Evolutionary conservation across 1,139 yeast species (phyloP), one percentile per base, ranked within the genome.

Genomic region (Yamadazyma taylorii): DNA sequence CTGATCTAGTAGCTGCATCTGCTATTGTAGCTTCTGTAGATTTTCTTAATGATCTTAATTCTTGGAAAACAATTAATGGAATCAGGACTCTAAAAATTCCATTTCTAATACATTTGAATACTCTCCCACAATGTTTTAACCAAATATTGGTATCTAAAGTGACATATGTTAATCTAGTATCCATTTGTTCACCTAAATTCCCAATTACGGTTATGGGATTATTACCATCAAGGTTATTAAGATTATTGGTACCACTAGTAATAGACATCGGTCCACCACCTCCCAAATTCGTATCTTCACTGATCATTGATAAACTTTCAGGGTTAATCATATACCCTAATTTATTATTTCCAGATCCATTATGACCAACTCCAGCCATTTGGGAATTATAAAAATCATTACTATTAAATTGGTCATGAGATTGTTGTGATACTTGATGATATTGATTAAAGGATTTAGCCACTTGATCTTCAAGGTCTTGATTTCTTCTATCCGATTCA

Each of bases 1-100:
- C 89, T 2, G 89, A 85, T 40, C 92, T 65, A 0, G 92, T 84
- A 1, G 92, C 92, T 2, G 90, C 85, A 55, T 85, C 94, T 2
- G 88, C 80, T 22, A 84, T 81, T 4, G 85, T 78, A 5, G 83
- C 84, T 53, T 85, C 94, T 16, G 80, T 75, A 3, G 88, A 81
- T 52, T 84, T 79, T 41, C 94, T 62, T 44, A 85, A 61, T n/a
- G 86, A 81, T 48, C 92, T 63, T 42, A 85, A 63, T 51, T 85
- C 94, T 62, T 85, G 94, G 54, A 85, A 85, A 8, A 85, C 88
- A 22, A 85, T 82, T 41, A 85, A 63, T 30, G 94, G 90, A 6
- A 85, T 78, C 52, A 78, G 60, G 58, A 73, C 58, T 60, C 65
- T 78, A 48, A 85, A 69, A 2, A 82, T 75, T 10, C 73, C 73